A percentile compares a stretch with the other conserved stretches of the same genome.
These are phyloP conservation scores for Eucalyptus pauciflora DNA, from an alignment of 345 rosid genomes.

Conservation along the genomic window DNA sequence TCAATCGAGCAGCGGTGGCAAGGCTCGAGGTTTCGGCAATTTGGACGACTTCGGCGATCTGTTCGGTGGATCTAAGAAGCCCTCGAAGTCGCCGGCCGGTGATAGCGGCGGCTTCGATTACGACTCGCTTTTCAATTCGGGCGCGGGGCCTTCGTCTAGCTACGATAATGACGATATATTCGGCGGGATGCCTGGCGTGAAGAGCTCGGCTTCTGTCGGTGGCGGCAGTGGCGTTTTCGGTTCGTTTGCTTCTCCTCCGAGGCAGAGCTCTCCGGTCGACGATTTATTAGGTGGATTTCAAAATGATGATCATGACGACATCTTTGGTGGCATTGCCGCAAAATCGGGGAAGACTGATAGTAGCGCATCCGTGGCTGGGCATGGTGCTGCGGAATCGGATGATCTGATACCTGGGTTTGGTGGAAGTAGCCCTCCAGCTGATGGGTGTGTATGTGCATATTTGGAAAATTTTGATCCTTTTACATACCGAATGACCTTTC, in stretches of 20 bases:
- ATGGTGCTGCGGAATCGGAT: slow-evolving; percentile 28
- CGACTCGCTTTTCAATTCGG: slow-evolving; percentile 33
- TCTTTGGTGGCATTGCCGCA: neutral
- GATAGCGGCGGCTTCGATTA: slow-evolving; percentile 21
- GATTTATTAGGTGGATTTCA: slow-evolving; percentile 50
- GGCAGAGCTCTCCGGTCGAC: slow-evolving; percentile 20
- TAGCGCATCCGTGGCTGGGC: slow-evolving; percentile 1
- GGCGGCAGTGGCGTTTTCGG: slow-evolving; percentile 28
- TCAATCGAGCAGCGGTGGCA: slow-evolving; percentile 4
- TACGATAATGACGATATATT: slow-evolving; percentile 39
- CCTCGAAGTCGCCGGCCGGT: slow-evolving; percentile 3
- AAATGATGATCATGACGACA: neutral
- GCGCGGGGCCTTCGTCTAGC: slow-evolving; percentile 8
- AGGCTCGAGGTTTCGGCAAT: slow-evolving; percentile 13
- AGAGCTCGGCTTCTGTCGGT: slow-evolving; percentile 8
- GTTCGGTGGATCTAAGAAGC: slow-evolving; percentile 28
- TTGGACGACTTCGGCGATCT: slow-evolving; percentile 29
- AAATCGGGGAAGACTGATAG: neutral
- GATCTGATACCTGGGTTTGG: slow-evolving; percentile 83
- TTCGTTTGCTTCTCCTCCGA: slow-evolving; percentile 29
- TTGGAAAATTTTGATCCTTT: neutral
- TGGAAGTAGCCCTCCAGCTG: slow-evolving; percentile 14
- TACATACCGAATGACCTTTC: neutral
- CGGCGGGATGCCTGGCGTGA: slow-evolving; percentile 18
- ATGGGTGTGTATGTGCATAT: slow-evolving; percentile 20